Evolutionary conservation across 176 grass and related monocot genomes (phyloP).

Genomic region (Aegilops umbellulata): DNA sequence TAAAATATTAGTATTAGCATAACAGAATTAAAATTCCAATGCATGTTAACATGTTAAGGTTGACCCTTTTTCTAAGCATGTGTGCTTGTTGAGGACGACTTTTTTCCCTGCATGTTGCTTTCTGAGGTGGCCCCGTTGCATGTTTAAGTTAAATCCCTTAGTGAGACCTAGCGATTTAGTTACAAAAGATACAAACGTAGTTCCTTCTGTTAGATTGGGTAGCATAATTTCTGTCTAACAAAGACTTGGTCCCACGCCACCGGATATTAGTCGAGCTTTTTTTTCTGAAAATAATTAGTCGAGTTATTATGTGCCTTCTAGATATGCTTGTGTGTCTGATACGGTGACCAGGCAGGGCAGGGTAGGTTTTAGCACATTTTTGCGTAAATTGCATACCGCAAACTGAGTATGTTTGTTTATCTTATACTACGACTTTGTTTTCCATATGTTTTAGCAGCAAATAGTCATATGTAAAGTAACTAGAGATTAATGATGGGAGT

Average conservation of each 20-base stretch:
- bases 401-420: too few relatives aligned
- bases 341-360: not conserved
- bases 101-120: too few relatives aligned
- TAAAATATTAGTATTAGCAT: too few relatives aligned
- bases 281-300: too few relatives aligned
- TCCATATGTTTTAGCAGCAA: not conserved
- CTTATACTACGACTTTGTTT: not conserved
- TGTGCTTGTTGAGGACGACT: too few relatives aligned
- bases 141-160: too few relatives aligned
- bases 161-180: too few relatives aligned
- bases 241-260: not conserved
- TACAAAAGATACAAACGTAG: not conserved
- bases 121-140: too few relatives aligned
- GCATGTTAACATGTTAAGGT: too few relatives aligned
- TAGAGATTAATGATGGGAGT: constrained; percentile 12
- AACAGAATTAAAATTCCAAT: too few relatives aligned
- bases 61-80: too few relatives aligned
- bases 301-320: not conserved
- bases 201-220: not conserved
- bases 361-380: not conserved
- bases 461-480: constrained; percentile 31
- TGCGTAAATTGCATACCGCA: too few relatives aligned
- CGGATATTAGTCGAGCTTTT: not conserved
- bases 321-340: not conserved
- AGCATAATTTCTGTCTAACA: not conserved